Evolutionary conservation across 371 early-diverging fungal species (phyloP), one percentile per base, ranked within the genome.

Genomic region (Actinomortierella ambigua): DNA sequence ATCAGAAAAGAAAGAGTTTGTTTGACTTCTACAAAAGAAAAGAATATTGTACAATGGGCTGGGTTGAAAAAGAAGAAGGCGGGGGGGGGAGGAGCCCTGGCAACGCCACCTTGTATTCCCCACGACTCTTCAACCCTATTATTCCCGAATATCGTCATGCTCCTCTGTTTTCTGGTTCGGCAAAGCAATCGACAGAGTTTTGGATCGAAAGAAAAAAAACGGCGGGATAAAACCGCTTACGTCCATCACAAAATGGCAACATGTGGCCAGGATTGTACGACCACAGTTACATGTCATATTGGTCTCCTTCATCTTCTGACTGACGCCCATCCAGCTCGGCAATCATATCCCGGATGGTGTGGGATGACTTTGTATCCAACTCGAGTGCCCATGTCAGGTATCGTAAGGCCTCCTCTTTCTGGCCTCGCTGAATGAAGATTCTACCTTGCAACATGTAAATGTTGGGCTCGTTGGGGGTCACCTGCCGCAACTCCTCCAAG

Each of bases 381-480:
- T 90, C 88, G 59, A 88, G 71, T 14, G 90, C 88, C 43, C 80
- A 69, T 20, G 90, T 88, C 43, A 86, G 78, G 23, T 82, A 78
- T 23, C 82, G 79, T 6, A 86, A 68, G 2, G 90, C 90, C 50
- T 79, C 73, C 17, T 78, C 77, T 44, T 69, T 69, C 40, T 86
- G 63, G 0, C 87, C 88, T 27, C 86, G 62, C 63, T 78, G 77
- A 2, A 81, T 76, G 63, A 88, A 82, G 26, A 87, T 80, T 61
- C 84, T 83, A 14, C 91, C 94, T 53, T 88, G 68, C 54, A 91
- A 55, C 50, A 90, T 82, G 43, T 83, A 87, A 14, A 91, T 85
- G 26, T 84, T 85, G 49, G 85, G 81, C 63, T 93, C 90, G 40
- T 79, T 67, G 22, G 82, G 82, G 14, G 81, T 75, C 23, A 77